These are phyloP conservation scores for Sporopachydermia lactativora DNA, from an alignment of 805 yeast genomes.

Conservation along the genomic window DNA sequence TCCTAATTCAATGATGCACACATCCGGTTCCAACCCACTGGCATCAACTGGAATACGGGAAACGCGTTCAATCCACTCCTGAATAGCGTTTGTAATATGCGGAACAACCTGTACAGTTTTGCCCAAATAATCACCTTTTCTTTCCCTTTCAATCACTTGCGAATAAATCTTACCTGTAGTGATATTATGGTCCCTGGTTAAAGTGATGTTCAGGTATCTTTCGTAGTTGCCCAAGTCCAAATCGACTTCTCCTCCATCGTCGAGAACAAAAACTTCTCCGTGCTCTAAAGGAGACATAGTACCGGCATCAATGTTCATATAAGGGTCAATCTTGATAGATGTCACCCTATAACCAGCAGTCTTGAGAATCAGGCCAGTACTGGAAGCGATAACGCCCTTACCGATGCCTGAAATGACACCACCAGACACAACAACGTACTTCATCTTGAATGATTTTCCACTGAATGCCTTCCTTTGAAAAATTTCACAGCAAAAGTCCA, in stretches of 20 bases:
- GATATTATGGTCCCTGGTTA: conserved; percentile 89
- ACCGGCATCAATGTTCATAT: conserved; percentile 98
- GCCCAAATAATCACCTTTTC: conserved; percentile 95
- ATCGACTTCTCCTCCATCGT: conserved; percentile 99
- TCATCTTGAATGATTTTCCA: conserved; percentile 58
- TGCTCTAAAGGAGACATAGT: conserved; percentile 99
- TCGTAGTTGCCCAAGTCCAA: conserved; percentile 97
- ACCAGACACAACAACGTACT: conserved; percentile 98
- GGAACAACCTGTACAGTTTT: conserved; percentile 99
- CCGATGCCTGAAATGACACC: conserved; percentile 99
- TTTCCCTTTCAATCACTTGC: conserved; percentile 84
- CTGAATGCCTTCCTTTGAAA: too few species aligned
- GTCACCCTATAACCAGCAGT: conserved; percentile 92
- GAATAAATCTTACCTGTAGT: conserved; percentile 97
- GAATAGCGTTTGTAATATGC: conserved; percentile 92
- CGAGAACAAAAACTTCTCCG: conserved; percentile 95
- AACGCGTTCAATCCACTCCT: conserved; percentile 96
- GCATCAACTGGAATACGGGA: conserved; percentile 84
- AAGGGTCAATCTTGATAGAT: conserved; percentile 96
- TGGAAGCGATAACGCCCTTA: conserved; percentile 95
- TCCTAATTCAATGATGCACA: conserved; percentile 94
- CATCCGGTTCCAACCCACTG: conserved; percentile 80
- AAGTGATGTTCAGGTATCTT: conserved; percentile 85
- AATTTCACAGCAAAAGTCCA: too few species aligned
- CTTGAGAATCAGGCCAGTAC: conserved; percentile 89